Percentiles rank a stretch among this genome's conserved stretches.
Evolutionary conservation across 2,329 filamentous ascomycete genomes (phyloP).

Genomic region (Amauroascus niger): DNA sequence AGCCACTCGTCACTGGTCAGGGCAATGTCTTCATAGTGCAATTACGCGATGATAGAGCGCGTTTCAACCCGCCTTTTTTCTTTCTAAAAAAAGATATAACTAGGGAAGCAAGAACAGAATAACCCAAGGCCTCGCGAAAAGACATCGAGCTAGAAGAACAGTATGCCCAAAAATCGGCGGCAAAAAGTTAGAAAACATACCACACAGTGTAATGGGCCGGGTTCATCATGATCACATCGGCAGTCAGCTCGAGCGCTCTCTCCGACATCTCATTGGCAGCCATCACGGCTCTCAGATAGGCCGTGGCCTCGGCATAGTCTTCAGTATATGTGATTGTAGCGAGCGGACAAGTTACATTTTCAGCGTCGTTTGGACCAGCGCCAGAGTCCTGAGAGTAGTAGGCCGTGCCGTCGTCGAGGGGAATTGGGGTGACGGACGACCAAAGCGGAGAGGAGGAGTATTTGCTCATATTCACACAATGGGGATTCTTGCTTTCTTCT

Average conservation of each 20-base stretch:
- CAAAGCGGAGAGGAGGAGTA: slow-evolving; percentile 60
- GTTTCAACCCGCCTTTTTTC: too few species aligned
- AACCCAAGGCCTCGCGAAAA: too few species aligned
- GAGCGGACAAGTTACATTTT: slow-evolving; percentile 49
- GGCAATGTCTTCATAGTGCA: not conserved
- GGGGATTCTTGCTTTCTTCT: not conserved
- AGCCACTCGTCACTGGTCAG: not conserved
- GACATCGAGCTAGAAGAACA: too few species aligned
- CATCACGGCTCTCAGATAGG: slow-evolving; percentile 92
- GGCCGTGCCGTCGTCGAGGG: slow-evolving; percentile 61
- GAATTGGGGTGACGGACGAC: slow-evolving; percentile 71
- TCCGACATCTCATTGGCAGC: slow-evolving; percentile 71
- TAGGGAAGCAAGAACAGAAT: too few species aligned
- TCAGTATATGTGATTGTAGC: slow-evolving; percentile 87
- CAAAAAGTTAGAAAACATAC: slow-evolving; percentile 36
- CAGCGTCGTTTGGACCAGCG: not conserved
- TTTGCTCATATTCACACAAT: slow-evolving; percentile 15
- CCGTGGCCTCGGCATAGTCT: slow-evolving; percentile 84
- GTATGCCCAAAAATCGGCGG: too few species aligned
- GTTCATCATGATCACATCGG: slow-evolving; percentile 85
- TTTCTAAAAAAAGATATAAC: too few species aligned
- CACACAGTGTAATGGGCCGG: slow-evolving; percentile 97
- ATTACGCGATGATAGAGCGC: not conserved
- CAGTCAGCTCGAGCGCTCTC: slow-evolving; percentile 69
- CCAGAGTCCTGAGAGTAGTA: slow-evolving; percentile 8